Evolutionary conservation across 768 basidiomycete genomes (phyloP).

Genomic region (Pulveroboletus sp.): DNA sequence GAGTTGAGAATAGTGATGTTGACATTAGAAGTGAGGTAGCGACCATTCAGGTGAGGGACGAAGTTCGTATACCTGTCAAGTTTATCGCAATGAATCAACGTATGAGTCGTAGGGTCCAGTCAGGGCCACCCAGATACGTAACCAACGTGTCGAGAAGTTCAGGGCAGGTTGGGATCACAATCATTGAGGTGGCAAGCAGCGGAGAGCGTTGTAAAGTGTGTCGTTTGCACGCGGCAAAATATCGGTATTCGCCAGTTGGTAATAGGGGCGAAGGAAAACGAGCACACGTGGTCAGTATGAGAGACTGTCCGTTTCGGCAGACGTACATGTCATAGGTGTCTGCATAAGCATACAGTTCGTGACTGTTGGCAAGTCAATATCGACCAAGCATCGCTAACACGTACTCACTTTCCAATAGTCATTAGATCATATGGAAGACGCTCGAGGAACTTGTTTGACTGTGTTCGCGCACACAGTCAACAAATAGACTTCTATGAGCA

Average conservation of each 20-base stretch:
- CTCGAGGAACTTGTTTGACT: slow-evolving; percentile 76
- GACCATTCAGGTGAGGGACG: slow-evolving; percentile 59
- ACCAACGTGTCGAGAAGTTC: background rate
- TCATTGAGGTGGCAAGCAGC: background rate
- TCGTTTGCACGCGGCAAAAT: background rate
- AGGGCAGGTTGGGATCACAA: background rate
- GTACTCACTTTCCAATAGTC: slow-evolving; percentile 78
- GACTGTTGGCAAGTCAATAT: slow-evolving; percentile 39
- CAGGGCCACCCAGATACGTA: background rate
- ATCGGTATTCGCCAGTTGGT: background rate
- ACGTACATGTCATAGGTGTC: slow-evolving; percentile 64
- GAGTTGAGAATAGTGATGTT: slow-evolving; percentile 70
- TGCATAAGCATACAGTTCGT: slow-evolving; percentile 77
- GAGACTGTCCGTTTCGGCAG: background rate
- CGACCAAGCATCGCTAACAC: background rate
- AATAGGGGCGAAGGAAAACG: background rate
- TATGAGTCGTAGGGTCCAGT: background rate
- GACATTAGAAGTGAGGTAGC: slow-evolving; percentile 82
- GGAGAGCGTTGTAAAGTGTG: background rate
- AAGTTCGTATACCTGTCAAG: slow-evolving; percentile 58
- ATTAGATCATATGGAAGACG: slow-evolving; percentile 79
- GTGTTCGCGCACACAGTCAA: background rate
- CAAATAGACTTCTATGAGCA: background rate
- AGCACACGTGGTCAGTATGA: slow-evolving; percentile 4
- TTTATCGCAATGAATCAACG: background rate